Evolutionary conservation across 2,329 filamentous ascomycete species (phyloP).

Genomic region (Chaetothyriales sp.): DNA sequence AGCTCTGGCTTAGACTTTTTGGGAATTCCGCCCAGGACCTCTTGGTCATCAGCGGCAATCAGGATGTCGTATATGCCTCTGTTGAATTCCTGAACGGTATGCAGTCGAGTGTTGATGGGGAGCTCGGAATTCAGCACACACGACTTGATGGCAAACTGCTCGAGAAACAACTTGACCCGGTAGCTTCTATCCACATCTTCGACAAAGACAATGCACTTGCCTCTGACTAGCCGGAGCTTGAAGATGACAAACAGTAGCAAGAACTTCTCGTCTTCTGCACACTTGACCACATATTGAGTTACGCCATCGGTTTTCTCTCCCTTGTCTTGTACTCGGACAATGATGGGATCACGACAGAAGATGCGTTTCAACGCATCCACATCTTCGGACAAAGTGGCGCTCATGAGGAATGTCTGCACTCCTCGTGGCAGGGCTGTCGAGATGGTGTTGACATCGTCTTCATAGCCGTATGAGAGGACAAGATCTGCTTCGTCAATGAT

Average conservation of each 20-base stretch:
- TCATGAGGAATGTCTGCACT: constrained; percentile 85
- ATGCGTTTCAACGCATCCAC: constrained; percentile 72
- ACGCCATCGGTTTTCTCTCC: constrained; percentile 65
- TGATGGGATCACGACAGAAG: constrained; percentile 67
- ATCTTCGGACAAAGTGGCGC: constrained; percentile 78
- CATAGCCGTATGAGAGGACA: constrained; percentile 85
- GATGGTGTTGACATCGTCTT: constrained; percentile 73
- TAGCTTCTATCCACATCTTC: constrained; percentile 82
- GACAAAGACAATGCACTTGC: constrained; percentile 77
- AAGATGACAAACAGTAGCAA: constrained; percentile 86
- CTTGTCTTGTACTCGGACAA: constrained; percentile 70
- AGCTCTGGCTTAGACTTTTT: constrained; percentile 20
- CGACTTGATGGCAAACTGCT: constrained; percentile 90
- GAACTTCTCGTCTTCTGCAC: constrained; percentile 96
- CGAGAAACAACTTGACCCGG: constrained; percentile 82
- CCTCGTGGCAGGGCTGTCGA: constrained; percentile 66
- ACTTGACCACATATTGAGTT: constrained; percentile 76
- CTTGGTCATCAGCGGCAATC: constrained; percentile 85
- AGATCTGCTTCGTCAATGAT: constrained; percentile 92
- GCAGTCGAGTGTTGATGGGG: constrained; percentile 80
- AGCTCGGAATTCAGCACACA: constrained; percentile 90
- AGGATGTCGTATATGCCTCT: constrained; percentile 94
- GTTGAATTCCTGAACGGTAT: constrained; percentile 96
- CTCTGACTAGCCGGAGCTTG: constrained; percentile 84
- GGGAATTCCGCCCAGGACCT: constrained; percentile 50